These are phyloP conservation scores for Yamadazyma membranifaciens DNA, from an alignment of 1,139 yeast genomes.

Conservation along the genomic window DNA sequence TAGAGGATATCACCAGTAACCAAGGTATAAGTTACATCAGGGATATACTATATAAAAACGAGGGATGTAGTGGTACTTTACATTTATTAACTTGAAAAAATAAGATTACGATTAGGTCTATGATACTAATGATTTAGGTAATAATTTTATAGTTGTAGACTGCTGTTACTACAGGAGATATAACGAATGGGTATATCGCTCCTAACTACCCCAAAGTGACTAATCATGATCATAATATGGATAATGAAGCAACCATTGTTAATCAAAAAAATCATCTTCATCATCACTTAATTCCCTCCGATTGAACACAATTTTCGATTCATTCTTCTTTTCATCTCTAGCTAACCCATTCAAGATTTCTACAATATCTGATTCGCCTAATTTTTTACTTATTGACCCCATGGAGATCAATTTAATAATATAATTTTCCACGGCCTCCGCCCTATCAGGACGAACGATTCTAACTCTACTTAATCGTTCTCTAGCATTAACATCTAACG, in stretches of 20 bases:
- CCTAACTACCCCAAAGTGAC: too few relatives aligned
- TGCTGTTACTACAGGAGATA: too few relatives aligned
- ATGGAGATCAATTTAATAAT: slow-evolving; percentile 69
- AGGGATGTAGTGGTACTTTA: too few relatives aligned
- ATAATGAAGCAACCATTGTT: slow-evolving; percentile 3
- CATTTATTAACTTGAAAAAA: too few relatives aligned
- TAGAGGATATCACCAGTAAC: too few relatives aligned
- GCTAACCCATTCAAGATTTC: slow-evolving; percentile 81
- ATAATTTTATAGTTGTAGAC: too few relatives aligned
- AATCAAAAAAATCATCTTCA: slow-evolving; percentile 35
- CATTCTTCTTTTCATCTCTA: slow-evolving; percentile 66
- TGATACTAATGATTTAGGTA: too few relatives aligned
- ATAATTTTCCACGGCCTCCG: slow-evolving; percentile 84
- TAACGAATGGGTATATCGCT: too few relatives aligned
- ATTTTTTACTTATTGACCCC: slow-evolving; percentile 73
- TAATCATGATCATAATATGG: too few relatives aligned
- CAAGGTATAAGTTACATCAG: too few relatives aligned
- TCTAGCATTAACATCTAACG: slow-evolving; percentile 77
- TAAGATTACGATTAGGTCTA: too few relatives aligned
- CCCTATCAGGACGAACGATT: slow-evolving; percentile 89
- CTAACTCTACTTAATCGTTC: slow-evolving; percentile 86
- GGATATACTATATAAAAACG: too few relatives aligned
- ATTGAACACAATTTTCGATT: slow-evolving; percentile 53
- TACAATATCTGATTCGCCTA: slow-evolving; percentile 78
- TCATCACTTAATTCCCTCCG: slow-evolving; percentile 26